Percentiles rank a stretch among this genome's conserved stretches.
Evolutionary conservation across 306 rosid species (phyloP).

Genomic region (Cucurbita argyrosperma): DNA sequence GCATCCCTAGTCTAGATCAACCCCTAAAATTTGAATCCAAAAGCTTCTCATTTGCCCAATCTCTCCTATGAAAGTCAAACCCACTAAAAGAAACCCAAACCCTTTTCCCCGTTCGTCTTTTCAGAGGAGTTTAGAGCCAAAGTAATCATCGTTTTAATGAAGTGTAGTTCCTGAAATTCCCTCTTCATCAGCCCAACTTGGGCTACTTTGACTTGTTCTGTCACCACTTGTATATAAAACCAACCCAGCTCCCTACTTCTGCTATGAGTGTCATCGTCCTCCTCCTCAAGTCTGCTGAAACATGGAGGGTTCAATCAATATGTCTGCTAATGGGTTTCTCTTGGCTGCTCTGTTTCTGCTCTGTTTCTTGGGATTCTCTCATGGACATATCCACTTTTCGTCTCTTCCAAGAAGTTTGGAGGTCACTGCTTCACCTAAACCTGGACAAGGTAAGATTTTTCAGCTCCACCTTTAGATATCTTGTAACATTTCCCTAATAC

Average conservation of each 20-base stretch:
- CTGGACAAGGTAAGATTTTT: constrained; percentile 37
- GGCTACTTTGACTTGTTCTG: not conserved
- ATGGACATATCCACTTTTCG: constrained; percentile 35
- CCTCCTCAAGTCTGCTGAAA: not conserved
- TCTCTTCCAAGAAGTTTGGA: constrained; percentile 34
- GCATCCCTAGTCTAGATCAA: too few relatives aligned
- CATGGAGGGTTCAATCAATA: not conserved
- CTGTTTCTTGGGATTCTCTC: constrained; percentile 34
- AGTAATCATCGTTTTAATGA: not conserved
- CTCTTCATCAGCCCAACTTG: not conserved
- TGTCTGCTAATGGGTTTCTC: constrained; percentile 43
- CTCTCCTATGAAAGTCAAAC: constrained; percentile 2
- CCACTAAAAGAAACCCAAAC: not conserved
- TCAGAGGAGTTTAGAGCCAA: constrained; percentile 15
- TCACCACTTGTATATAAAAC: not conserved
- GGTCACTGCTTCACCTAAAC: constrained; percentile 54
- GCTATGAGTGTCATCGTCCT: not conserved
- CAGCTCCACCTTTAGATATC: not conserved
- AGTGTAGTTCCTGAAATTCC: not conserved
- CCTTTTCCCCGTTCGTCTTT: constrained; percentile 3
- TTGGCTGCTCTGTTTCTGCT: constrained; percentile 33
- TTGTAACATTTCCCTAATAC: too few relatives aligned
- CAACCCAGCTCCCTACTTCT: not conserved
- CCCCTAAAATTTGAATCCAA: not conserved
- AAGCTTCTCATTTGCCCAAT: not conserved